Conservation (phyloP, 1,139 yeast species). For the Eremothecium coryli region DNA sequence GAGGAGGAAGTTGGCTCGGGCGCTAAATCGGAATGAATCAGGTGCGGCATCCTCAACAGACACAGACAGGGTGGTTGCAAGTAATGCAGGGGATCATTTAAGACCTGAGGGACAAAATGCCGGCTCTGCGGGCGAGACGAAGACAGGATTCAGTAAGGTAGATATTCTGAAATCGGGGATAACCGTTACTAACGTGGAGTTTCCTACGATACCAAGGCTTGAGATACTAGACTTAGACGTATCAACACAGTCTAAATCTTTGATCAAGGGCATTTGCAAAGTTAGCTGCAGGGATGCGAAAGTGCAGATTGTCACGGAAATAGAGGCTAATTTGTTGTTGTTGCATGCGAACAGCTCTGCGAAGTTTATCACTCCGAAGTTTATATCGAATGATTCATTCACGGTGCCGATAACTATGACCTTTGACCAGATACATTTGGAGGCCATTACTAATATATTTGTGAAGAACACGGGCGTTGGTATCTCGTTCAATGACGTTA, state of each 20-base stretch:
- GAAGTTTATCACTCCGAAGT: constrained; percentile 25
- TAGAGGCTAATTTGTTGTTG: constrained; percentile 28
- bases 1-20: constrained; percentile 21
- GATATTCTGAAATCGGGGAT: constrained; percentile 28
- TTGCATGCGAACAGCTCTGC: constrained; percentile 25
- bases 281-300: constrained; percentile 26
- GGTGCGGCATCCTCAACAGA: constrained; percentile 2
- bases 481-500: constrained; percentile 31
- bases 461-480: constrained; percentile 29
- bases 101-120: background rate
- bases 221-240: constrained; percentile 30
- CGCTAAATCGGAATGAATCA: constrained; percentile 19
- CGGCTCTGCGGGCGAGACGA: constrained; percentile 1
- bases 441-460: constrained; percentile 30
- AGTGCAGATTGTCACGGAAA: constrained; percentile 28
- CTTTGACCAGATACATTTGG: constrained; percentile 27
- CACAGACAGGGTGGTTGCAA: background rate
- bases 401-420: constrained; percentile 31
- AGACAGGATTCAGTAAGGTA: constrained; percentile 15
- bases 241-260: constrained; percentile 23
- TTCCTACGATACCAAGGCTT: constrained; percentile 26
- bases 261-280: constrained; percentile 29
- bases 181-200: constrained; percentile 25
- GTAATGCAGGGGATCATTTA: background rate
- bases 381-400: constrained; percentile 30